These are phyloP conservation scores for Acer saccharum DNA, from an alignment of 345 rosid genomes.

Conservation along the genomic window DNA sequence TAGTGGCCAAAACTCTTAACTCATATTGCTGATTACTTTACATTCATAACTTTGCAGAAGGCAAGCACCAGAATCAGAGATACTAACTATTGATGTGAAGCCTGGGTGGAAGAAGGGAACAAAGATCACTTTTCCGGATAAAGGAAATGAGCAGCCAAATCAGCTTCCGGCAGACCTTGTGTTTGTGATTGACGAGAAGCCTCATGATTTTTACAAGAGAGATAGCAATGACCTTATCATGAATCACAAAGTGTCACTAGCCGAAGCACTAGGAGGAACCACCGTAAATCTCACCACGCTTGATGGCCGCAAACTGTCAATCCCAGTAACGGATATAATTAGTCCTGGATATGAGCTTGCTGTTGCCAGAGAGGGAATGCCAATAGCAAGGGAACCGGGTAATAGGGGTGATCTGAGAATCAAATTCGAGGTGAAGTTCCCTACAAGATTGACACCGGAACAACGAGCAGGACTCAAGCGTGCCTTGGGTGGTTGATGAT, in stretches of 20 bases:
- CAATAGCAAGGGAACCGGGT: slow-evolving; percentile 77
- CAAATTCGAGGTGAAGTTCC: slow-evolving; percentile 87
- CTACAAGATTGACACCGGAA: slow-evolving; percentile 61
- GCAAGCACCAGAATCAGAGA: slow-evolving; percentile 79
- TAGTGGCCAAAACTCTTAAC: neutral
- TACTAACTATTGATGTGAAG: slow-evolving; percentile 81
- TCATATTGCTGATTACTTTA: slow-evolving; percentile 1
- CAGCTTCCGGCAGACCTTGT: slow-evolving; percentile 93
- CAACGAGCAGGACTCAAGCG: slow-evolving; percentile 76
- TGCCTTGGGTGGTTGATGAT: slow-evolving; percentile 59
- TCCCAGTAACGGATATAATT: slow-evolving; percentile 67
- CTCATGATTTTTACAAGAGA: slow-evolving; percentile 65
- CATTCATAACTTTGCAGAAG: slow-evolving; percentile 43
- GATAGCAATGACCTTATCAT: slow-evolving; percentile 81
- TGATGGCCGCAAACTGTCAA: slow-evolving; percentile 61
- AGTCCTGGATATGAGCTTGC: slow-evolving; percentile 85
- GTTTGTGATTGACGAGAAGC: slow-evolving; percentile 85
- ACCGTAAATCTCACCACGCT: slow-evolving; percentile 55
- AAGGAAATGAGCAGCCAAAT: slow-evolving; percentile 89
- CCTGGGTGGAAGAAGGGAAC: slow-evolving; percentile 99
- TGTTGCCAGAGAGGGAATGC: slow-evolving; percentile 89
- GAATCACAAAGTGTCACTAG: slow-evolving; percentile 58
- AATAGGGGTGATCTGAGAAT: slow-evolving; percentile 74
- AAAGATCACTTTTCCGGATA: slow-evolving; percentile 87
- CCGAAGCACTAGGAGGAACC: slow-evolving; percentile 88